Base-by-base conservation (phyloP, 768 basidiomycete genomes). In the Trametes meyenii region DNA sequence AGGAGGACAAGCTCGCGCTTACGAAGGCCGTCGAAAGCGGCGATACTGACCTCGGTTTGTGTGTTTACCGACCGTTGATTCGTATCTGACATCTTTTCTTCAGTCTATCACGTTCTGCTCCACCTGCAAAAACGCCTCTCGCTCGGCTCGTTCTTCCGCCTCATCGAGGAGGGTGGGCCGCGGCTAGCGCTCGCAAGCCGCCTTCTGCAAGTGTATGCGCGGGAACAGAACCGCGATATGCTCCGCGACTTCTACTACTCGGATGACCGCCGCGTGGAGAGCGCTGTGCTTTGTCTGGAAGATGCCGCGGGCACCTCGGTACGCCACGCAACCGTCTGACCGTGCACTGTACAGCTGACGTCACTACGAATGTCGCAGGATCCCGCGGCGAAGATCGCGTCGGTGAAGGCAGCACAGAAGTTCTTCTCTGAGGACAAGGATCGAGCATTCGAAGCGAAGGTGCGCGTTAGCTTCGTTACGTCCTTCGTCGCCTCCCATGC, bases 341-440 rank as follows among this genome's bases (percentile, higher is more conserved):
- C 21, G 1, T 5, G 21, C 14, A 21, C 1, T 13, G 45, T 12
- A 21, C 24, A 21, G 2, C 5, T 12, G 46, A 42, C 26, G 16
- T 17, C 10, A 12, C 0, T 29, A 16, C 23, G n/a, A 11, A 21
- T 52, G 40, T 38, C 16, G 19, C 64, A 97, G 94, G 90, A 95
- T 73, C 85, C 87, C 46, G 67, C 78, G 16, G 83, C 92, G 2
- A 87, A 85, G 69, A 80, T 95, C 39, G 78, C 82, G 0, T 83
- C 87, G 16, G 83, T 96, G 56, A 89, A 88, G 70, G 81, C 85
- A 17, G 94, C 96, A 1, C 90, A 93, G 62, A 98, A 95, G 71
- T 94, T 92, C 75, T 95, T 98, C 70, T 89, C 87, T 0, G 95
- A 99, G 71, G 94, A 98, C 71, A 98, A 95, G 73, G 95, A 98